A percentile compares a stretch with the other conserved stretches of the same genome.
Evolutionary conservation across 108 stramenopile species (phyloP).

Genomic region (Fragilariopsis cylindrus): DNA sequence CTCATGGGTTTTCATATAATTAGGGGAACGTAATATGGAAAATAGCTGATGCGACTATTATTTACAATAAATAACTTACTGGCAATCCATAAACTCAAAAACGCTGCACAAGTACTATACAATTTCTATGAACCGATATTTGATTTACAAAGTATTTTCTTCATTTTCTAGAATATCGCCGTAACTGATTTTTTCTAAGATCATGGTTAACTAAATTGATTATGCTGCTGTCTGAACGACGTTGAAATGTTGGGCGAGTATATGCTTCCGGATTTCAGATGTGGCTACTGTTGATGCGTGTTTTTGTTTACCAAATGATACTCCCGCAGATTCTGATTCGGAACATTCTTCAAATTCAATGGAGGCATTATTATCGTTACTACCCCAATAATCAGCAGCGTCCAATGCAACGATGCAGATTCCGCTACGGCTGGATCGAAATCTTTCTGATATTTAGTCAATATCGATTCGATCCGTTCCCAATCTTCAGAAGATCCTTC

Average conservation of each 20-base stretch:
- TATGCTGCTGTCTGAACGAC: slow-evolving; percentile 20
- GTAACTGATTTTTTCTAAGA: neutral
- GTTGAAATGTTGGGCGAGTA: slow-evolving; percentile 39
- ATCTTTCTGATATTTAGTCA: slow-evolving; percentile 80
- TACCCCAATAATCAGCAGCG: slow-evolving; percentile 96
- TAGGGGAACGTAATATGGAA: no score
- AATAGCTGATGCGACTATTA: neutral
- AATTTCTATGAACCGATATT: neutral
- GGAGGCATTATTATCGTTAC: slow-evolving; percentile 3
- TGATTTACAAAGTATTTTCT: neutral
- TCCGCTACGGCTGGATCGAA: slow-evolving; percentile 78
- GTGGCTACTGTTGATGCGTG: slow-evolving; percentile 15
- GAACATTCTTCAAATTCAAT: neutral
- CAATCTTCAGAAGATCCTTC: slow-evolving; percentile 58
- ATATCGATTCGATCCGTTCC: slow-evolving; percentile 74
- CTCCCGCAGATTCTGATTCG: neutral
- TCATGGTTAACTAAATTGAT: neutral
- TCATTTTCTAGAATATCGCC: neutral
- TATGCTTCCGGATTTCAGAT: slow-evolving; percentile 24
- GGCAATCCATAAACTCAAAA: neutral
- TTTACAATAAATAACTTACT: neutral
- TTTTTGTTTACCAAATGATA: slow-evolving; percentile 38
- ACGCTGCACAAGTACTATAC: neutral
- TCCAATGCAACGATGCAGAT: slow-evolving; percentile 94
- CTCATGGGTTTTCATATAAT: no score